Percentiles rank a stretch among this genome's conserved stretches.
Evolutionary conservation across 176 grass and related monocot species (phyloP).

Genomic region (Puya raimondii): DNA sequence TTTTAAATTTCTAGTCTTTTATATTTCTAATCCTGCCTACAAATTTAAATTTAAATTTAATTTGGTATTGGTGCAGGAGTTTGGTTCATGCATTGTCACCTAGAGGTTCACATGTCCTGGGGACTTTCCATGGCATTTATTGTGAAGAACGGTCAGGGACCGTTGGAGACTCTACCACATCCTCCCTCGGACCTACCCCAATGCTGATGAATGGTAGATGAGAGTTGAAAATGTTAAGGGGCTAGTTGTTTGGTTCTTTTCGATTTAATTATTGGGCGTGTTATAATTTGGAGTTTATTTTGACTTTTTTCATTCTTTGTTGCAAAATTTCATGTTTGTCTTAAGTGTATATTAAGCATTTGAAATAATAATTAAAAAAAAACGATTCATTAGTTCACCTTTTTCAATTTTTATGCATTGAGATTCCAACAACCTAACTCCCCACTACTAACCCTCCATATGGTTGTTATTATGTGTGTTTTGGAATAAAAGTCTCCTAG

Average conservation of each 20-base stretch:
- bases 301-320: neutral
- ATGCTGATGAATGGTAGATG: conserved; percentile 13
- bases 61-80: conserved; percentile 13
- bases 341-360: neutral
- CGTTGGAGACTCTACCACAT: conserved; percentile 31
- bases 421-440: neutral
- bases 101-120: conserved; percentile 27
- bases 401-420: neutral
- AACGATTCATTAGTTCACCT: neutral
- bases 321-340: neutral
- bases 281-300: neutral
- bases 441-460: neutral
- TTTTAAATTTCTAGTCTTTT: no score
- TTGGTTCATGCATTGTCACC: conserved; percentile 36
- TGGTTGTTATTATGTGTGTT: no score
- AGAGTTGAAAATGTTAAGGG: neutral
- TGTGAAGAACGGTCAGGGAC: conserved; percentile 24
- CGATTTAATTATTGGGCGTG: neutral
- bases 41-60: neutral
- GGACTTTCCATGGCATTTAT: conserved; percentile 32
- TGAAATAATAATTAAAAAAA: neutral
- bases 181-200: conserved; percentile 25
- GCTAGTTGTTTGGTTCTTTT: neutral
- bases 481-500: no score
- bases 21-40: no score